Evolutionary conservation across 176 grass and related monocot species (phyloP).

Genomic region (Oryza brachyantha): DNA sequence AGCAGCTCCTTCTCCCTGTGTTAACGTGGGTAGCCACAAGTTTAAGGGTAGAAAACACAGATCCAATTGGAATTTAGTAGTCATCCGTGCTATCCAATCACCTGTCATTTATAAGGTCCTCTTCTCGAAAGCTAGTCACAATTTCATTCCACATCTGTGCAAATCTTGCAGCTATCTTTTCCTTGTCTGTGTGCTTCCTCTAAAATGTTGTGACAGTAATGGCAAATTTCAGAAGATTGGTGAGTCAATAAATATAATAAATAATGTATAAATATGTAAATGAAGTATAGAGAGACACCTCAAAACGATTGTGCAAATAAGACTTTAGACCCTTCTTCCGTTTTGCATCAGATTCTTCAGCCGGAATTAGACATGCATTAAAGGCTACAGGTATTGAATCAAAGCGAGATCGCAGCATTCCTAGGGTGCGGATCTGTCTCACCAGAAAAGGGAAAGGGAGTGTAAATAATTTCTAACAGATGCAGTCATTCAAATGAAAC

Average conservation of each 20-base stretch:
- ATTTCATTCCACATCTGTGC: constrained; percentile 98
- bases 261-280: constrained; percentile 24
- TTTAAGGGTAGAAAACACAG: constrained; percentile 15
- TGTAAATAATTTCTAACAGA: constrained; percentile 11
- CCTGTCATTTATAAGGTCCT: constrained; percentile 93
- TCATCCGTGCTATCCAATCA: constrained; percentile 20
- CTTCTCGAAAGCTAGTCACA: constrained; percentile 77
- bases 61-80: constrained; percentile 10
- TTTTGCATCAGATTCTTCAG: constrained; percentile 52
- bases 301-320: constrained; percentile 63
- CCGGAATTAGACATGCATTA: constrained; percentile 75
- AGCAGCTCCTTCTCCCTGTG: constrained; percentile 86
- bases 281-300: constrained; percentile 40
- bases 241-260: constrained; percentile 15
- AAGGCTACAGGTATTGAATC: constrained; percentile 68
- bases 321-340: constrained; percentile 78
- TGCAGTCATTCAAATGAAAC: constrained; percentile 28
- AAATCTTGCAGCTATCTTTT: constrained; percentile 73
- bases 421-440: constrained; percentile 85
- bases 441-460: constrained; percentile 30
- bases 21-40: constrained; percentile 1
- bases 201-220: constrained; percentile 25
- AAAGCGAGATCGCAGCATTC: constrained; percentile 89
- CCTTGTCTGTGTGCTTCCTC: constrained; percentile 53
- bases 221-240: constrained; percentile 27